These are phyloP conservation scores for Tagetes erecta DNA, from an alignment of 129 eudicot species.

Conservation along the genomic window DNA sequence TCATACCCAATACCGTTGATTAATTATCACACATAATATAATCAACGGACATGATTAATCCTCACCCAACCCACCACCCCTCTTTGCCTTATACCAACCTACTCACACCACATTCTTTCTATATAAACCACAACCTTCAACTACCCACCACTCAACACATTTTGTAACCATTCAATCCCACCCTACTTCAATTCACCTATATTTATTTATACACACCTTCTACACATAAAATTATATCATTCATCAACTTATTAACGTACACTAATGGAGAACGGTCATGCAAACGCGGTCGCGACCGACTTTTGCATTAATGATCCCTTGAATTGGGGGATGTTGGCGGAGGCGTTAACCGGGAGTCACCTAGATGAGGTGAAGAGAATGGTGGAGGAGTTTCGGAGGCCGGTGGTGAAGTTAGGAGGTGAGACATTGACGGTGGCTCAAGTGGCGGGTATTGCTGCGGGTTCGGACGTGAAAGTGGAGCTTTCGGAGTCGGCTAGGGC, in stretches of 20 bases:
- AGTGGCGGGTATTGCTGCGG: constrained; percentile 68
- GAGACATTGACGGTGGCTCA: constrained; percentile 62
- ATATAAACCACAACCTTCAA: constrained; percentile 51
- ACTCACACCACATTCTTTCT: constrained; percentile 25
- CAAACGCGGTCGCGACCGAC: constrained; percentile 22
- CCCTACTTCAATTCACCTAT: not conserved
- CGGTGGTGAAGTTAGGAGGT: constrained; percentile 67
- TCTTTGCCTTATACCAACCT: constrained; percentile 18
- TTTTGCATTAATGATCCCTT: constrained; percentile 68
- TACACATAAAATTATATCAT: no score
- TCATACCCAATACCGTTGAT: constrained; percentile 28
- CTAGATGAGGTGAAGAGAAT: constrained; percentile 71
- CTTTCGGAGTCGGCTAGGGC: constrained; percentile 64
- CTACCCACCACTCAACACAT: constrained; percentile 41
- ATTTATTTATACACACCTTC: not conserved
- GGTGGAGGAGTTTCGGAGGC: constrained; percentile 74
- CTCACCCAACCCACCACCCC: constrained; percentile 53
- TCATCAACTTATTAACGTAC: no score
- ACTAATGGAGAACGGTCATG: constrained; percentile 32
- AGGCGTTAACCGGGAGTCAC: constrained; percentile 69
- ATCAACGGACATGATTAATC: constrained; percentile 37
- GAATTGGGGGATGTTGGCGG: constrained; percentile 80
- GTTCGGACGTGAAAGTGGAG: constrained; percentile 58
- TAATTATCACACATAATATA: not conserved
- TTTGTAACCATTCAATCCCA: constrained; percentile 27